These are phyloP conservation scores for Pythium chondricola DNA, from an alignment of 352 stramenopile genomes.

Conservation along the genomic window DNA sequence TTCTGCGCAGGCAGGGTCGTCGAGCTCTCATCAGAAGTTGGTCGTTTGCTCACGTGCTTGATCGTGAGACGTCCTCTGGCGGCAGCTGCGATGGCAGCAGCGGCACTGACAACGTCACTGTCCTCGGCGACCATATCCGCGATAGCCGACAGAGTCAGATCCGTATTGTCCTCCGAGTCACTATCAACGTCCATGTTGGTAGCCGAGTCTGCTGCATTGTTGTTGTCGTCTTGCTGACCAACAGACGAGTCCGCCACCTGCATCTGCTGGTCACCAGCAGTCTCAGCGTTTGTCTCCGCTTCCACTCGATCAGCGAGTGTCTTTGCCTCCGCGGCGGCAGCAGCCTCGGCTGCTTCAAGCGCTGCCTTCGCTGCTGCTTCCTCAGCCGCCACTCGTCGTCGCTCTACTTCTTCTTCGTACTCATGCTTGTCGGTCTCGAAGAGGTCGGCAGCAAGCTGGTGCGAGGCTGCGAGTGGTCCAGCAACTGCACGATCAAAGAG, in stretches of 20 bases:
- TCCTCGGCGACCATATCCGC: slow-evolving; percentile 86
- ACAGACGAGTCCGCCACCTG: slow-evolving; percentile 21
- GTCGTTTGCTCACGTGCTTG: slow-evolving; percentile 26
- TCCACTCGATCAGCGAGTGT: neutral
- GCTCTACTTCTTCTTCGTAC: slow-evolving; percentile 56
- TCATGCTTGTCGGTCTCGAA: slow-evolving; percentile 57
- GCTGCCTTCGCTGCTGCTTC: slow-evolving; percentile 41
- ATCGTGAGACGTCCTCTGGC: slow-evolving; percentile 33
- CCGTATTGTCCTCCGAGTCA: slow-evolving; percentile 64
- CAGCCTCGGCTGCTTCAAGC: neutral
- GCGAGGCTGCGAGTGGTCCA: slow-evolving; percentile 41
- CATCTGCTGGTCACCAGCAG: slow-evolving; percentile 17
- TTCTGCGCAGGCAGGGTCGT: slow-evolving; percentile 16
- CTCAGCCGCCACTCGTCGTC: slow-evolving; percentile 29
- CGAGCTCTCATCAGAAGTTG: neutral
- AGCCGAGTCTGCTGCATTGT: slow-evolving; percentile 1
- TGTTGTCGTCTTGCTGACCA: slow-evolving; percentile 17
- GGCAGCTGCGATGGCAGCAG: slow-evolving; percentile 39
- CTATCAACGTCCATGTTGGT: slow-evolving; percentile 83
- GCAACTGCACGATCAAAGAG: slow-evolving; percentile 43
- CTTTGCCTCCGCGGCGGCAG: neutral
- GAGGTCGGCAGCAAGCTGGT: slow-evolving; percentile 58
- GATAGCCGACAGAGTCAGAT: slow-evolving; percentile 76
- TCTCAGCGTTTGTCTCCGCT: slow-evolving; percentile 8
- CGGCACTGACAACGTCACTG: slow-evolving; percentile 53